phyloP scores from a whole-genome alignment of 2,329 filamentous ascomycete genomes.

The Saccharata proteae region DNA sequence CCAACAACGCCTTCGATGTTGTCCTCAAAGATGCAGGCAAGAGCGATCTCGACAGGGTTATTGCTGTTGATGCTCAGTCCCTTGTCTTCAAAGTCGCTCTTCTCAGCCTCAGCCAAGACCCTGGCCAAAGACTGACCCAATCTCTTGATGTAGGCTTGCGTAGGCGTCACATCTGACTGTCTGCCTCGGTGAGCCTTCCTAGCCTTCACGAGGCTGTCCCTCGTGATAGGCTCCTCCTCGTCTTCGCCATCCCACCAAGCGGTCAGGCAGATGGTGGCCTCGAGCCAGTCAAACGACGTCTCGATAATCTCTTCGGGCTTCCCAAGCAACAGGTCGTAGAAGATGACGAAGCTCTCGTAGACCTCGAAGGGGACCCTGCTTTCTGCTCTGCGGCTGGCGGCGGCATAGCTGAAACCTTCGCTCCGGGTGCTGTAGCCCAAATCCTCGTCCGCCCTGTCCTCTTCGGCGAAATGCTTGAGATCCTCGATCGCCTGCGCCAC shows the following conservation, averaged over 20 bases:
- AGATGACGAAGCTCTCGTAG: constrained; percentile 68
- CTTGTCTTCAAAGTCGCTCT: constrained; percentile 52
- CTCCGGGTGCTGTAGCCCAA: constrained; percentile 29
- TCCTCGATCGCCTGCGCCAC: constrained; percentile 57
- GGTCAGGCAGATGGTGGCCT: constrained; percentile 70
- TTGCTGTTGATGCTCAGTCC: constrained; percentile 63
- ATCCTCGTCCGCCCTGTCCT: constrained; percentile 42
- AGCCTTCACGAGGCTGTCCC: no score
- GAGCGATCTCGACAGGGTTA: constrained; percentile 64
- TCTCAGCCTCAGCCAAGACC: constrained; percentile 47
- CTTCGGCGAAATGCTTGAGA: constrained; percentile 69
- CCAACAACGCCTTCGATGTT: constrained; percentile 66
- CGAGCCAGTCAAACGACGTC: constrained; percentile 79
- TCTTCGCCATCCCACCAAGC: constrained; percentile 85
- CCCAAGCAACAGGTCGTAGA: constrained; percentile 74
- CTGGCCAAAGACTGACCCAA: constrained; percentile 5
- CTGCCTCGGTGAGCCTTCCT: constrained; percentile 29
- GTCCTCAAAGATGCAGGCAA: constrained; percentile 73
- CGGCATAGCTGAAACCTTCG: constrained; percentile 48
- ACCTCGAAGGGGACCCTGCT: constrained; percentile 83
- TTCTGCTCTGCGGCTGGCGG: constrained; percentile 59
- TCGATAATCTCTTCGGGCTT: constrained; percentile 62
- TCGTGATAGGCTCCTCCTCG: constrained; percentile 21
- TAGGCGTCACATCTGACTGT: constrained; percentile 39
- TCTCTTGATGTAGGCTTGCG: constrained; percentile 61